phyloP scores from a whole-genome alignment of 2,329 filamentous ascomycete genomes.

The Cladosporium sp. region DNA sequence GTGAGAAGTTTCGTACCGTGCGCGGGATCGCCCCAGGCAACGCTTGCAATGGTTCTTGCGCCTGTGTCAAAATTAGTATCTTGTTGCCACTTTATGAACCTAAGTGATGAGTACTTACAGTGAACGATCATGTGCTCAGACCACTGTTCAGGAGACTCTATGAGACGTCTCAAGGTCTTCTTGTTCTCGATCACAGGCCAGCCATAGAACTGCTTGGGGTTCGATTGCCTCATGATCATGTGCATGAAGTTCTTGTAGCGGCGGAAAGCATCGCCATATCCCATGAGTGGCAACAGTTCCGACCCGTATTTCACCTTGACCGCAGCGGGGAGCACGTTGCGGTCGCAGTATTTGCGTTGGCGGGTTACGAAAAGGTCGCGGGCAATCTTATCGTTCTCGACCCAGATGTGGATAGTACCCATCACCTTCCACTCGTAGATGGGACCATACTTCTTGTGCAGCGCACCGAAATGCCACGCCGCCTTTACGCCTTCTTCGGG shows the following conservation, averaged over 20 bases:
- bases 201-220: slow-evolving; percentile 29
- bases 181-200: slow-evolving; percentile 32
- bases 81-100: too few relatives aligned
- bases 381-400: slow-evolving; percentile 33
- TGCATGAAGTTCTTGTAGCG: slow-evolving; percentile 35
- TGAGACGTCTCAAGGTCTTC: slow-evolving; percentile 28
- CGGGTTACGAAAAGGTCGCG: slow-evolving; percentile 31
- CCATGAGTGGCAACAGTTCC: slow-evolving; percentile 32
- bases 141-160: slow-evolving; percentile 30
- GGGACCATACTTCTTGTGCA: slow-evolving; percentile 32
- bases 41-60: slow-evolving; percentile 29
- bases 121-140: slow-evolving; percentile 32
- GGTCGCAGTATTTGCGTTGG: slow-evolving; percentile 31
- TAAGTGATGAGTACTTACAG: slow-evolving; percentile 14
- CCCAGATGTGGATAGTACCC: slow-evolving; percentile 31
- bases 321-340: slow-evolving; percentile 32
- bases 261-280: slow-evolving; percentile 25
- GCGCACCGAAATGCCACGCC: slow-evolving; percentile 31
- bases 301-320: slow-evolving; percentile 28
- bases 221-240: slow-evolving; percentile 30
- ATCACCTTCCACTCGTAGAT: slow-evolving; percentile 33
- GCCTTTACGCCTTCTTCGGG: slow-evolving; percentile 30
- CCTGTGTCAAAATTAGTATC: not conserved
- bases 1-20: slow-evolving; percentile 32
- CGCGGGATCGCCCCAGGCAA: slow-evolving; percentile 31